Percentiles rank a stretch among this genome's conserved stretches.
Evolutionary conservation across 164 flowering plant species (phyloP).

Genomic region (Liriodendron chinense): DNA sequence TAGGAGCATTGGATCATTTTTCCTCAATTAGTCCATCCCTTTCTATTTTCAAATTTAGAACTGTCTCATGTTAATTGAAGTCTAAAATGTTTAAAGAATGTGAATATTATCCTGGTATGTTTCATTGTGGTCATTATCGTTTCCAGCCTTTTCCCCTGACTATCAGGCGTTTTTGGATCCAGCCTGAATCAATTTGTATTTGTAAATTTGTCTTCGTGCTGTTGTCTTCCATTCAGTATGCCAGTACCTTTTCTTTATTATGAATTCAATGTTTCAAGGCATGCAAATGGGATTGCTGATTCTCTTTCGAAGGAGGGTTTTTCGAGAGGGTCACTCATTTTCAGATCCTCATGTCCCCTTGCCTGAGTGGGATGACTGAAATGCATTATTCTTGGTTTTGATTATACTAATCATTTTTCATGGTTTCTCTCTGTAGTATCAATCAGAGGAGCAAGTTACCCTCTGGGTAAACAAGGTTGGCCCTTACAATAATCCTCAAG

Average conservation of each 20-base stretch:
- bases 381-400: background rate
- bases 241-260: background rate
- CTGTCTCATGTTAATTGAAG: too few species aligned
- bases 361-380: background rate
- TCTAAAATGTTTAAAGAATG: too few species aligned
- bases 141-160: too few species aligned
- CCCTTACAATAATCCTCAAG: slow-evolving; percentile 98
- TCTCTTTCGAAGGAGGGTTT: background rate
- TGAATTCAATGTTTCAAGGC: background rate
- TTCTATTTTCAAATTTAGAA: too few species aligned
- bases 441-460: slow-evolving; percentile 66
- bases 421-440: slow-evolving; percentile 55
- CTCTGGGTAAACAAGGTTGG: slow-evolving; percentile 99
- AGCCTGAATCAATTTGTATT: background rate
- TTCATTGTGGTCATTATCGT: too few species aligned
- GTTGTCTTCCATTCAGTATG: background rate
- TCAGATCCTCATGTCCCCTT: background rate
- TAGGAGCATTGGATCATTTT: too few species aligned
- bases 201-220: background rate
- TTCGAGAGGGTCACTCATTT: background rate
- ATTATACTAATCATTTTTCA: background rate
- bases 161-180: too few species aligned
- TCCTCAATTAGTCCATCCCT: too few species aligned
- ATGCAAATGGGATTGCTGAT: background rate
- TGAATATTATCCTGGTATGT: too few species aligned